Evolutionary conservation across 371 early-diverging fungal genomes (phyloP).

Genomic region (Mortierella sp.): DNA sequence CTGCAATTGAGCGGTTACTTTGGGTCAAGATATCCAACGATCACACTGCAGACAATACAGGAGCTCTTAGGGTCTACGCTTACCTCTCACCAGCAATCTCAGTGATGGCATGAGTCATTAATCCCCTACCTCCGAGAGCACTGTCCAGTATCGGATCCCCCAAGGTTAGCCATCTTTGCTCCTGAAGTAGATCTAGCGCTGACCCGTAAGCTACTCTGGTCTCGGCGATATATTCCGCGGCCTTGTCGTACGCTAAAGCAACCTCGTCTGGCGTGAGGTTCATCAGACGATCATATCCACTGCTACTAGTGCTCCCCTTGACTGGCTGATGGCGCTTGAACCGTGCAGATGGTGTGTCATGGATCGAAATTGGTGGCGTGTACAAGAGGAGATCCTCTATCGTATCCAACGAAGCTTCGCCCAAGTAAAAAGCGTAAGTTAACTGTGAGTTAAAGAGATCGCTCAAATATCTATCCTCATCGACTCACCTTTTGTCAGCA

Average conservation of each 20-base stretch:
- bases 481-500: constrained; percentile 20
- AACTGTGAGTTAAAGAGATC: no score
- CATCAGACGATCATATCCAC: constrained; percentile 32
- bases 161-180: constrained; percentile 59
- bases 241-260: constrained; percentile 25
- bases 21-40: no score
- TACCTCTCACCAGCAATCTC: constrained; percentile 76
- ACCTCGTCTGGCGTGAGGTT: constrained; percentile 30
- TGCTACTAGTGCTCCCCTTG: constrained; percentile 14
- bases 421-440: neutral
- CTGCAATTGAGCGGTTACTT: constrained; percentile 55
- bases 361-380: constrained; percentile 18
- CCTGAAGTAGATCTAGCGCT: constrained; percentile 34
- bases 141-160: constrained; percentile 66
- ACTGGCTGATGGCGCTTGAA: constrained; percentile 42
- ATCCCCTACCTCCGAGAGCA: constrained; percentile 64
- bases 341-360: constrained; percentile 10
- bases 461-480: neutral
- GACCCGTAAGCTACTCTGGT: constrained; percentile 37
- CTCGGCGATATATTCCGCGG: constrained; percentile 31
- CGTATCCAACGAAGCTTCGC: constrained; percentile 46
- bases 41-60: no score
- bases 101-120: constrained; percentile 69
- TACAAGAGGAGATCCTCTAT: constrained; percentile 49
- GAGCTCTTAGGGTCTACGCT: neutral